Evolutionary conservation across 2,329 filamentous ascomycete species (phyloP).

Genomic region (Epichloe baconii): DNA sequence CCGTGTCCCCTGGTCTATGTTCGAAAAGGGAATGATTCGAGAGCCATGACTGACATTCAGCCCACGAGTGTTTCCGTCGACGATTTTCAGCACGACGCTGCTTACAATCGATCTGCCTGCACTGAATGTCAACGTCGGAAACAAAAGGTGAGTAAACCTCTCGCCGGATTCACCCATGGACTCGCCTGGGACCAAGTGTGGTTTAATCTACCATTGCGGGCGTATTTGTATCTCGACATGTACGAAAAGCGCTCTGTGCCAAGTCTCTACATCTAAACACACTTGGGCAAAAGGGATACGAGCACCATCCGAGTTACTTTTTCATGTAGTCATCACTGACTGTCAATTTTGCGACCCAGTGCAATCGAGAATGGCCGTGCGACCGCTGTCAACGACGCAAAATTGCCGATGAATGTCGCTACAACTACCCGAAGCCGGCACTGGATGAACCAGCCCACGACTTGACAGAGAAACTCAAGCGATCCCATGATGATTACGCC

Average conservation of each 20-base stretch:
- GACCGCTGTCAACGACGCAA: slow-evolving; percentile 19
- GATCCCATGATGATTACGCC: slow-evolving; percentile 1
- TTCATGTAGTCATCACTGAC: neutral
- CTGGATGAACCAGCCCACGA: slow-evolving; percentile 1
- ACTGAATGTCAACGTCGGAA: slow-evolving; percentile 29
- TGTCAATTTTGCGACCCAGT: slow-evolving; percentile 9
- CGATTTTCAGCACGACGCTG: slow-evolving; percentile 4
- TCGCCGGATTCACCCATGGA: too few relatives aligned
- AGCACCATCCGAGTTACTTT: too few relatives aligned
- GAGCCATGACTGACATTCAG: neutral
- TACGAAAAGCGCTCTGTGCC: too few relatives aligned
- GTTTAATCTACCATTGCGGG: too few relatives aligned
- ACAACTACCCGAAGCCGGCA: slow-evolving; percentile 9
- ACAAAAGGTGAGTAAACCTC: slow-evolving; percentile 19
- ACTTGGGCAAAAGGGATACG: too few relatives aligned
- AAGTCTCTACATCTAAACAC: too few relatives aligned
- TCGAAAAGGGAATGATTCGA: too few relatives aligned
- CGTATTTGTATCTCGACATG: too few relatives aligned
- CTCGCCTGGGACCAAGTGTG: too few relatives aligned
- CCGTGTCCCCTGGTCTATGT: too few relatives aligned
- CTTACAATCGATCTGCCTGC: slow-evolving; percentile 23
- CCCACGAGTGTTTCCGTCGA: neutral
- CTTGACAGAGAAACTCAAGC: slow-evolving; percentile 3
- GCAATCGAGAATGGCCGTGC: slow-evolving; percentile 21
- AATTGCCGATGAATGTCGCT: slow-evolving; percentile 17